Percentiles rank a stretch among this genome's conserved stretches.
phyloP scores from a whole-genome alignment of 441 rosid genomes.

The Omphalea diandra region DNA sequence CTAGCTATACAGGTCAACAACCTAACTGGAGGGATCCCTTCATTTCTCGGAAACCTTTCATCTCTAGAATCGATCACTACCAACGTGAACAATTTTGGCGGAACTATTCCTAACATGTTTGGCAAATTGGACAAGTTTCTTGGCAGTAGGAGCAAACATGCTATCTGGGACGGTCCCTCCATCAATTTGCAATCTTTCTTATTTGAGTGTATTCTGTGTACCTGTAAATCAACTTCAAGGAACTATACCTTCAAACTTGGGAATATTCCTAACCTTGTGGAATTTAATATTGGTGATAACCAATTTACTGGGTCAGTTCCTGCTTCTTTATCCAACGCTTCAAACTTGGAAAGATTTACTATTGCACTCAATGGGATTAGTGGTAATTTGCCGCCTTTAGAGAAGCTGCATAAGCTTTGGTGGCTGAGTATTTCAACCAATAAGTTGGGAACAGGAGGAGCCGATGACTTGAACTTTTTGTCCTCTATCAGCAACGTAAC shows the following conservation, averaged over 20 bases:
- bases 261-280: neutral
- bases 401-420: constrained; percentile 15
- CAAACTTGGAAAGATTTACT: constrained; percentile 11
- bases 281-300: constrained; percentile 16
- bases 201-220: neutral
- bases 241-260: constrained; percentile 13
- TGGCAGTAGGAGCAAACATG: neutral
- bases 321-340: constrained; percentile 13
- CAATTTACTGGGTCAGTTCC: constrained; percentile 18
- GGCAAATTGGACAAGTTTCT: neutral
- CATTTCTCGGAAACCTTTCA: constrained; percentile 1
- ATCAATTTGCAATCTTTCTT: constrained; percentile 10
- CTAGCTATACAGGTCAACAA: neutral
- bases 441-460: constrained; percentile 8
- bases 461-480: constrained; percentile 15
- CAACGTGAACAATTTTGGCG: neutral
- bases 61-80: neutral
- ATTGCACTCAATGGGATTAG: constrained; percentile 13
- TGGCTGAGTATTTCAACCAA: constrained; percentile 20
- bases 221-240: neutral
- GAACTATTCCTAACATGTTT: constrained; percentile 2
- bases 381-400: constrained; percentile 11
- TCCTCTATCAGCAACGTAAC: constrained; percentile 5
- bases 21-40: constrained; percentile 9
- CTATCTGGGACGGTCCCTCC: constrained; percentile 6